These are phyloP conservation scores for Phytophthora sojae DNA, from an alignment of 352 stramenopile species.

Conservation along the genomic window DNA sequence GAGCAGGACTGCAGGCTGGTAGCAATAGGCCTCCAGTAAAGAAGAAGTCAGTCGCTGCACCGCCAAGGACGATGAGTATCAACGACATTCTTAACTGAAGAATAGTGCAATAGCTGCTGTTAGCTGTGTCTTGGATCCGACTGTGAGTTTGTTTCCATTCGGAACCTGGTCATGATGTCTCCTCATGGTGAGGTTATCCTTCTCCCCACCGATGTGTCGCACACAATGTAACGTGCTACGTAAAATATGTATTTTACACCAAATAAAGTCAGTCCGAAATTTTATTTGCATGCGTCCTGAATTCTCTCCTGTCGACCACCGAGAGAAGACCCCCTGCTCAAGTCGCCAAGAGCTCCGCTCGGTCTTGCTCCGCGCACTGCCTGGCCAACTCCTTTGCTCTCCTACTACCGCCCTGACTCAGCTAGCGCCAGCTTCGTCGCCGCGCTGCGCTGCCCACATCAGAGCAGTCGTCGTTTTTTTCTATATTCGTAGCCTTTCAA, in stretches of 20 bases:
- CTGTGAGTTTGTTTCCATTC: too few relatives aligned
- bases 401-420: neutral
- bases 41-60: neutral
- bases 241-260: neutral
- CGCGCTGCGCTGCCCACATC: neutral
- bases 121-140: too few relatives aligned
- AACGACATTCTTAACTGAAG: neutral
- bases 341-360: neutral
- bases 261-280: slow-evolving; percentile 2
- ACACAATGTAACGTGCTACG: neutral
- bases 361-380: neutral
- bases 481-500: neutral
- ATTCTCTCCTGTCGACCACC: slow-evolving; percentile 3
- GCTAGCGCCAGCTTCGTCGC: neutral
- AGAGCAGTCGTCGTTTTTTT: neutral
- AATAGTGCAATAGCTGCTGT: too few relatives aligned
- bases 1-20: neutral
- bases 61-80: neutral
- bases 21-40: neutral
- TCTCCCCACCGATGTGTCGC: neutral
- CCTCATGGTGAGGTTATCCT: neutral
- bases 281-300: neutral
- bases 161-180: neutral
- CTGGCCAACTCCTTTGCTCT: neutral
- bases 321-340: neutral